phyloP scores from a whole-genome alignment of 768 basidiomycete species.

The Termitomyces sp. region DNA sequence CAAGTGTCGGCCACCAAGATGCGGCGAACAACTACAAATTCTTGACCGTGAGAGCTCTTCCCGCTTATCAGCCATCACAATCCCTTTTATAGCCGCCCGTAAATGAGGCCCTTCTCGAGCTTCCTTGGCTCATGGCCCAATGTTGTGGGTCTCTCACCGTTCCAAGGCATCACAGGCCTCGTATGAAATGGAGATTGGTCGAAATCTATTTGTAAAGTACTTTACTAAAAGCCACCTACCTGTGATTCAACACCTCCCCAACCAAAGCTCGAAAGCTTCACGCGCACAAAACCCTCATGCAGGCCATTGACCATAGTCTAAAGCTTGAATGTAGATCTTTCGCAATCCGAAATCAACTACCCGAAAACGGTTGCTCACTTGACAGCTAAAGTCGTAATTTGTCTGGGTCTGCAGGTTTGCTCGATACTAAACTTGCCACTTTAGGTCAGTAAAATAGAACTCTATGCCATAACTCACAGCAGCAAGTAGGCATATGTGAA shows the following conservation, averaged over 20 bases:
- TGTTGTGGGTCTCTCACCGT: background rate
- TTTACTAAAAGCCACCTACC: background rate
- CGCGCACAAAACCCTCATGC: background rate
- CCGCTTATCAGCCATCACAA: background rate
- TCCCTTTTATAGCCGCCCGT: constrained; percentile 4
- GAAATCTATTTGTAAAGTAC: background rate
- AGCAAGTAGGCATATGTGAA: background rate
- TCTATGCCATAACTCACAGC: background rate
- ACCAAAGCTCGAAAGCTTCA: background rate
- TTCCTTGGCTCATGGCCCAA: constrained; percentile 2
- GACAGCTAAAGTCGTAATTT: background rate
- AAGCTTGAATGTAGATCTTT: background rate
- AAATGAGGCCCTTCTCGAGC: constrained; percentile 5
- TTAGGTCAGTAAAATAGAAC: background rate
- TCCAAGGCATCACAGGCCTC: background rate
- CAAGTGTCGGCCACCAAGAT: constrained; percentile 11
- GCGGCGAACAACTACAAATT: constrained; percentile 8
- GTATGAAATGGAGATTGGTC: background rate
- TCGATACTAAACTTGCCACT: background rate
- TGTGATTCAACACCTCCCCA: background rate
- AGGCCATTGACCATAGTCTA: background rate
- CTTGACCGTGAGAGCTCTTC: constrained; percentile 12
- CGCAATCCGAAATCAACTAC: background rate
- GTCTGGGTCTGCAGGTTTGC: background rate
- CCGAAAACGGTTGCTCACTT: background rate